These are phyloP conservation scores for Apiotrichum porosum DNA, from an alignment of 1,284 basidiomycete species.

Conservation along the genomic window DNA sequence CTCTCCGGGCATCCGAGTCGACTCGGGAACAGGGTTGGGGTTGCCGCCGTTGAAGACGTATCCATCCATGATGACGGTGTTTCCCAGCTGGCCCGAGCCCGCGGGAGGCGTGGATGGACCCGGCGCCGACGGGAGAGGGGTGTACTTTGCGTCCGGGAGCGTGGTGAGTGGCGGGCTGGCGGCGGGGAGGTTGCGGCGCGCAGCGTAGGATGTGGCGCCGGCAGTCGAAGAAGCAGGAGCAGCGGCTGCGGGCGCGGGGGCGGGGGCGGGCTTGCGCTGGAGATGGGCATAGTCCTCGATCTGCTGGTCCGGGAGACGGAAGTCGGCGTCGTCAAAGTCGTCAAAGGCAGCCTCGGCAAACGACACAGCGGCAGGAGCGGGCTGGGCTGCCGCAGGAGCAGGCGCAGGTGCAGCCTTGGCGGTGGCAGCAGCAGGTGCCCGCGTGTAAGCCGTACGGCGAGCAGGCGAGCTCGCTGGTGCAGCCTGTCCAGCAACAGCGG, in stretches of 20 bases:
- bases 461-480: neutral
- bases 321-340: conserved; percentile 7
- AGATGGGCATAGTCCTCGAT: conserved; percentile 24
- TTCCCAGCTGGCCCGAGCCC: conserved; percentile 1
- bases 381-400: conserved; percentile 7
- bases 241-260: neutral
- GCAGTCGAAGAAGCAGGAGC: neutral
- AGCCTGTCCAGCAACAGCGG: no score
- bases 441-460: neutral
- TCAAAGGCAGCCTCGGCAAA: neutral
- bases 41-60: conserved; percentile 4
- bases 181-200: conserved; percentile 2
- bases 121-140: conserved; percentile 10
- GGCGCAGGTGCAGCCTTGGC: neutral
- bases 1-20: conserved; percentile 1
- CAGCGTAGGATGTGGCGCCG: neutral
- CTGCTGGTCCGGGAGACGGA: conserved; percentile 8
- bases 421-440: neutral
- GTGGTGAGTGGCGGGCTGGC: conserved; percentile 18
- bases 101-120: neutral
- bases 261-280: neutral
- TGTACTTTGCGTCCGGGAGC: conserved; percentile 20
- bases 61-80: conserved; percentile 1
- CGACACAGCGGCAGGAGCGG: neutral
- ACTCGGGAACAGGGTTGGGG: no score